Percentiles rank a stretch among this genome's conserved stretches.
Conservation (phyloP, 164 flowering plant species). For the Amborella trichopoda region DNA sequence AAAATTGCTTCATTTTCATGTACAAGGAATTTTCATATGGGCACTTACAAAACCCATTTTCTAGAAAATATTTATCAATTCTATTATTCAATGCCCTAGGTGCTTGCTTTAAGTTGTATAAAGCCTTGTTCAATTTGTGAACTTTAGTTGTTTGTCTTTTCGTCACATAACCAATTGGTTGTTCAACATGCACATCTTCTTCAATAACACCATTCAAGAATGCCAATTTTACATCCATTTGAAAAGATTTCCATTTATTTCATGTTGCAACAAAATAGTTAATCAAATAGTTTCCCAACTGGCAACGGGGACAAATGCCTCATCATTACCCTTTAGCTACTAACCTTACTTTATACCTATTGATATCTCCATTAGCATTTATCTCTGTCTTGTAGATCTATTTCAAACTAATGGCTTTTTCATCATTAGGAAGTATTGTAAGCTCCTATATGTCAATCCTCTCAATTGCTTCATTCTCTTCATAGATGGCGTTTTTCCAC, state of each 20-base stretch:
- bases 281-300: conserved; percentile 3
- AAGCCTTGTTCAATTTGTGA: not conserved
- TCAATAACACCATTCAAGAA: not conserved
- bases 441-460: too few relatives aligned
- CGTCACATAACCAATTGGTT: not conserved
- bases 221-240: too few relatives aligned
- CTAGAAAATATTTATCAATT: not conserved
- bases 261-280: not conserved
- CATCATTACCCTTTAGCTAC: conserved; percentile 3
- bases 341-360: too few relatives aligned
- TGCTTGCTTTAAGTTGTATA: not conserved
- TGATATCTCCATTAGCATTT: conserved; percentile 4
- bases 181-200: not conserved
- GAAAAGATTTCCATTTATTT: not conserved
- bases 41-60: not conserved
- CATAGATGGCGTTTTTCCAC: conserved; percentile 2
- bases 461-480: not conserved
- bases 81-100: not conserved
- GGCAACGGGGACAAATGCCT: conserved; percentile 7
- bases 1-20: too few relatives aligned
- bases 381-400: conserved; percentile 10
- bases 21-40: not conserved
- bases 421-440: conserved; percentile 5
- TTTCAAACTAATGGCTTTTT: conserved; percentile 6
- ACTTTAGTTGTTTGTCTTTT: not conserved